phyloP scores from a whole-genome alignment of 805 yeast genomes.

The Spathaspora girioi region DNA sequence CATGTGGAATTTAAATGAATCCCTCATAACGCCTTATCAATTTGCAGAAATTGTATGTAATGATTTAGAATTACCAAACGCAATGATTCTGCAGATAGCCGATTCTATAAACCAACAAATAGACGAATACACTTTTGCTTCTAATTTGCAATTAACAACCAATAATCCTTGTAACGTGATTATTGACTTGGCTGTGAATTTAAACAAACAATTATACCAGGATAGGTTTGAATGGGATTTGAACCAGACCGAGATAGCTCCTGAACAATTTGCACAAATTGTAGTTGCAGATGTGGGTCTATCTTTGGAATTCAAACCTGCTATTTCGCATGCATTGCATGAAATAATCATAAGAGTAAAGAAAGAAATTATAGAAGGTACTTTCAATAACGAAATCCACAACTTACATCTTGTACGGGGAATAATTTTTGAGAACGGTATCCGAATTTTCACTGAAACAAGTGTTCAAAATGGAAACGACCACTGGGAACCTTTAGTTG shows the following conservation, averaged over 20 bases:
- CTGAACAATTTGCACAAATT: conserved; percentile 77
- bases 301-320: conserved; percentile 80
- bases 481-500: conserved; percentile 85
- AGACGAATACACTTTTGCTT: conserved; percentile 65
- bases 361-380: conserved; percentile 71
- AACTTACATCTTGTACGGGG: conserved; percentile 42
- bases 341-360: conserved; percentile 75
- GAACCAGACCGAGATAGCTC: conserved; percentile 50
- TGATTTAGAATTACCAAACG: conserved; percentile 76
- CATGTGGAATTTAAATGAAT: conserved; percentile 71
- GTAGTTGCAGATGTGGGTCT: conserved; percentile 86
- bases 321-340: conserved; percentile 82
- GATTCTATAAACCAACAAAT: conserved; percentile 76
- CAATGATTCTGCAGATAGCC: conserved; percentile 59
- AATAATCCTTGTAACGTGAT: conserved; percentile 65
- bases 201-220: conserved; percentile 80
- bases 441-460: conserved; percentile 50
- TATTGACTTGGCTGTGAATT: conserved; percentile 73
- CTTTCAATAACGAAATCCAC: conserved; percentile 39
- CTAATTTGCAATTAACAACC: conserved; percentile 60
- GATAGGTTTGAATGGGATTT: conserved; percentile 96
- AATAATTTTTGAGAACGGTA: conserved; percentile 39
- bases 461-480: conserved; percentile 75
- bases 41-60: conserved; percentile 73
- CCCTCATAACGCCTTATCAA: conserved; percentile 65